Evolutionary conservation across 2,329 filamentous ascomycete species (phyloP), one percentile per base, ranked within the genome.

Genomic region (Macrophomina phaseolina): DNA sequence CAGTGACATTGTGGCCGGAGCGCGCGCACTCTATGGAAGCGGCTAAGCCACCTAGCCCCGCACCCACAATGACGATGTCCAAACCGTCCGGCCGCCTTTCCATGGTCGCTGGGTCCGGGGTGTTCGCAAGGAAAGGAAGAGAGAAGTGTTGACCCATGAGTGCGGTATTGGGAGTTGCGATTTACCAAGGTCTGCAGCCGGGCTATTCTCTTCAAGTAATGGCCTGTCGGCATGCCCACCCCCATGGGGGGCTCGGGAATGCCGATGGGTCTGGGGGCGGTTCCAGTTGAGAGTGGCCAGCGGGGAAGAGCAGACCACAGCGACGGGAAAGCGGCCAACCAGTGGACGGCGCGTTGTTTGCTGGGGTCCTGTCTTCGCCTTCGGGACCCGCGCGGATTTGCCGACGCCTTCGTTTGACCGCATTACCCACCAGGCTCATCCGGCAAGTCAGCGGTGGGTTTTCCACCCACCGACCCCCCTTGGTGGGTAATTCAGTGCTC

Each of bases 31-130:
- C 78, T 63, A 82, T 81, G 8, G 80, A 77, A 18, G 81, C 79
- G 16, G 81, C 78, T 8, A 82, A 73, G 9, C 80, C 80, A 3
- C 79, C 80, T 32, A 82, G 74, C 5, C 81, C 80, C 18, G 78
- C 79, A 28, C 80, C 80, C 0, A 77, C 70, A 36, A 77, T 70
- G 16, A 76, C 51, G 55, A 61, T 66, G 53, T 65, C 52, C 11
- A 65, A 32, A 12, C 40, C 40, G 1, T 56, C 12, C 28, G 30
- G 11, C 9, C 46, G 11, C 16, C n/a, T 8, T 16, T n/a, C 6
- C 58, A 38, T 49, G 8, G 18, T 18, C n/a, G 46, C 32, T 11
- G 42, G 12, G 30, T 28, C 42, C 18, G 38, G 18, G 32, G 58
- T n/a, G 45, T n/a, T 62, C 14, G n/a, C 12, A n/a, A 49, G 42